Base-by-base conservation (phyloP, 257 asterid genomes). In the Rehmannia glutinosa region DNA sequence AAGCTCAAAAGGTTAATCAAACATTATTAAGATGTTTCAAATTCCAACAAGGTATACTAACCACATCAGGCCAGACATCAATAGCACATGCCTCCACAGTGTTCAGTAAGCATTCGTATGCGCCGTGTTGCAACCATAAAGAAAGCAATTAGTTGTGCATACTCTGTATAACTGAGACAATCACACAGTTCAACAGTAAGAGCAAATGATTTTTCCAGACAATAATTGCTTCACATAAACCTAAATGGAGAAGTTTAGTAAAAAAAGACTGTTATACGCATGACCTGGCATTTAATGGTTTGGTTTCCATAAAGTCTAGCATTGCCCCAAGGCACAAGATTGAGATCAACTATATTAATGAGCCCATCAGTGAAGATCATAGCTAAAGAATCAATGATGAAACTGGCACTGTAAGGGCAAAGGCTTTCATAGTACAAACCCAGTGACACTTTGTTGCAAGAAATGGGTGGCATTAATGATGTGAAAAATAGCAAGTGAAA, bases 1-100 rank as follows among this genome's bases (percentile, higher is more conserved):
- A 42, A 62, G 53, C n/a, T 43, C 55, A 55, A 54, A 55, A 19
- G 23, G 57, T 27, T 24, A 35, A 54, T n/a, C 50, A 68, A 28
- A 27, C 35, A 64, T 25, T 43, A 56, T n/a, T 8, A 45, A 49
- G 49, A n/a, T 11, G 41, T 45, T 53, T 8, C 36, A 19, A 23
- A 47, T 28, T 36, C 35, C 64, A 57, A 62, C 32, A 49, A 60
- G 3, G 2, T 12, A 5, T 30, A 19, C 95, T 85, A 45, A 93
- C 99, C 96, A 88, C 75, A 71, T 84, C 87, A 36, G 96, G 99
- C 99, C 97, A 93, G 66, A 62, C 70, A 82, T 87, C 84, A 60
- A 93, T 90, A 5, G 99, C 97, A 78, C 99, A 93, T 3, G 96
- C 87, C 84, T 93, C 99, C 59, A 93, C 84, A 52, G 80, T 73